phyloP scores from a whole-genome alignment of 345 rosid species.

The Durio zibethinus region DNA sequence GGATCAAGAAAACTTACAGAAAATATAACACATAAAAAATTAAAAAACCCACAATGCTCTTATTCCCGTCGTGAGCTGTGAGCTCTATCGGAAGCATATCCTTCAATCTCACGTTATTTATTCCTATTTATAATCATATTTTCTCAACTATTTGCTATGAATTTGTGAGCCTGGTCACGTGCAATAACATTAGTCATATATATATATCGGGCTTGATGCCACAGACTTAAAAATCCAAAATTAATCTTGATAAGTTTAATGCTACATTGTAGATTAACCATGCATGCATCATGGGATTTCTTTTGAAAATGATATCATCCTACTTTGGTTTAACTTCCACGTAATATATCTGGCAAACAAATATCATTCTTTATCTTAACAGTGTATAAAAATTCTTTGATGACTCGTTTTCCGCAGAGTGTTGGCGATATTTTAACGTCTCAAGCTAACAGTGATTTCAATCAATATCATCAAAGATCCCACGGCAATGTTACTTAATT shows the following conservation, averaged over 20 bases:
- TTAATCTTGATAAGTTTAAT: neutral
- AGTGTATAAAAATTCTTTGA: too few species aligned
- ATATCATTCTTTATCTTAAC: too few species aligned
- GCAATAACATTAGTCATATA: neutral
- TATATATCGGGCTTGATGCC: neutral
- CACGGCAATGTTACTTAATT: too few species aligned
- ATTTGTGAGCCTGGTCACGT: neutral
- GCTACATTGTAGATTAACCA: neutral
- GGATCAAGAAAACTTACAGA: too few species aligned
- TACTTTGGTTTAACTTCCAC: slow-evolving; percentile 14
- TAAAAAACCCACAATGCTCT: too few species aligned
- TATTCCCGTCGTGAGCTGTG: too few species aligned
- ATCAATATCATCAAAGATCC: neutral
- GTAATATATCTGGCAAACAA: neutral
- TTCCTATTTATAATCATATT: too few species aligned
- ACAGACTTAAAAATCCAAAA: neutral
- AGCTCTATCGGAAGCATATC: neutral
- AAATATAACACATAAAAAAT: too few species aligned
- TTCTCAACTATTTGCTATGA: neutral
- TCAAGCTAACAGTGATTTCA: neutral
- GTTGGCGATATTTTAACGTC: neutral
- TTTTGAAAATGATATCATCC: slow-evolving; percentile 5
- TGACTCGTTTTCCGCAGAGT: neutral
- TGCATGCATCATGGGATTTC: neutral
- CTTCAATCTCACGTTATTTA: neutral